phyloP scores from a whole-genome alignment of 495 filamentous ascomycete species.

The Hyaloscypha bicolor region DNA sequence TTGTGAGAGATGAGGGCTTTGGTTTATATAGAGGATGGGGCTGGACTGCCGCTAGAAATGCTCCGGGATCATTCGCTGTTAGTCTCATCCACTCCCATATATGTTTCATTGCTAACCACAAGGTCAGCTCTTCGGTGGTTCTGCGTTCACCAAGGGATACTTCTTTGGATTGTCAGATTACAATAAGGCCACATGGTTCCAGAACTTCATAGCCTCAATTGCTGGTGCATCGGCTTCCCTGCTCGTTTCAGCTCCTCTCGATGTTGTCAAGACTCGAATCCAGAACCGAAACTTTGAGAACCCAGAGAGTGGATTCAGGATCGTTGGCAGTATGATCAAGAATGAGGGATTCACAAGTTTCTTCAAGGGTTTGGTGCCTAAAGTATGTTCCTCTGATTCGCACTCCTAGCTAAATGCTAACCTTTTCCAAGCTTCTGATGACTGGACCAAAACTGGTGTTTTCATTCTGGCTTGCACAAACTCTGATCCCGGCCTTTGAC shows the following conservation, averaged over 20 bases:
- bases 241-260: slow-evolving; percentile 90
- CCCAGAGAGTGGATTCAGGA: slow-evolving; percentile 90
- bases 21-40: slow-evolving; percentile 94
- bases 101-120: slow-evolving; percentile 5
- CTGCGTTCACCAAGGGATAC: slow-evolving; percentile 97
- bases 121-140: slow-evolving; percentile 91
- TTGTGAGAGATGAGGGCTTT: slow-evolving; percentile 92
- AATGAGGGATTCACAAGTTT: slow-evolving; percentile 84
- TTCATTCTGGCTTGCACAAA: slow-evolving; percentile 99
- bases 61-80: slow-evolving; percentile 95
- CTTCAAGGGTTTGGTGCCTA: slow-evolving; percentile 97
- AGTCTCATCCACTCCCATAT: slow-evolving; percentile 37
- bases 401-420: slow-evolving; percentile 14
- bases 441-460: slow-evolving; percentile 98
- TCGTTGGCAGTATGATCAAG: slow-evolving; percentile 86
- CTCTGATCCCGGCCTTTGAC: slow-evolving; percentile 71
- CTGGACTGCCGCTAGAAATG: slow-evolving; percentile 97
- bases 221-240: slow-evolving; percentile 90
- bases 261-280: slow-evolving; percentile 99
- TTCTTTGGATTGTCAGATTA: slow-evolving; percentile 87
- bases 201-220: slow-evolving; percentile 98
- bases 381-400: slow-evolving; percentile 47
- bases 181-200: slow-evolving; percentile 89
- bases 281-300: slow-evolving; percentile 99
- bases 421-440: slow-evolving; percentile 73